phyloP scores from a whole-genome alignment of 176 grass and related monocot species.

The Aegilops umbellulata region DNA sequence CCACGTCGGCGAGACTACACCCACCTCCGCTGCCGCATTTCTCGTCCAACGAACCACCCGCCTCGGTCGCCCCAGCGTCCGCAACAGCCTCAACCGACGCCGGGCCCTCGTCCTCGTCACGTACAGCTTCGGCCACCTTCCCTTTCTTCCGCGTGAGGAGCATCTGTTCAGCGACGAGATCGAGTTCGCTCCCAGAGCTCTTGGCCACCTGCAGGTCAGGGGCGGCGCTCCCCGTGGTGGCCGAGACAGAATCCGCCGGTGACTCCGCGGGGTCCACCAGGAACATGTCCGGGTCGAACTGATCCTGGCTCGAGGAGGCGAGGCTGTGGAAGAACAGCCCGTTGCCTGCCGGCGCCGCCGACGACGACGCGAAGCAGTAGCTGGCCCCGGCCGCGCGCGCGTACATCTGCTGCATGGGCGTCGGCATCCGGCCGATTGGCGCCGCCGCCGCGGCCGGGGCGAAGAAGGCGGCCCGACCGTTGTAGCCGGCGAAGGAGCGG shows the following conservation, averaged over 20 bases:
- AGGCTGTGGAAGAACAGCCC: neutral
- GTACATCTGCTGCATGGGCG: neutral
- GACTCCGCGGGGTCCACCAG: constrained; percentile 19
- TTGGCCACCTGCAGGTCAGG: neutral
- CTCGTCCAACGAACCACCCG: neutral
- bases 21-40: neutral
- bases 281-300: constrained; percentile 39
- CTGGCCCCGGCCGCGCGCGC: neutral
- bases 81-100: neutral
- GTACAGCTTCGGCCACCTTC: neutral
- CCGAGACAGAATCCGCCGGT: neutral
- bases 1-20: neutral
- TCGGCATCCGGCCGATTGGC: neutral
- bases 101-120: neutral
- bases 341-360: neutral
- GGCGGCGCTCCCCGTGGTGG: neutral
- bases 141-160: neutral
- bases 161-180: neutral
- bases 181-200: neutral
- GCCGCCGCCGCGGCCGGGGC: neutral
- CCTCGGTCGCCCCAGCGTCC: neutral
- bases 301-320: constrained; percentile 6
- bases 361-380: neutral
- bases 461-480: neutral
- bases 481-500: neutral